Percentiles rank a stretch among this genome's conserved stretches.
These are phyloP conservation scores for Calocybe gangraenosa DNA, from an alignment of 768 basidiomycete genomes.

Conservation along the genomic window DNA sequence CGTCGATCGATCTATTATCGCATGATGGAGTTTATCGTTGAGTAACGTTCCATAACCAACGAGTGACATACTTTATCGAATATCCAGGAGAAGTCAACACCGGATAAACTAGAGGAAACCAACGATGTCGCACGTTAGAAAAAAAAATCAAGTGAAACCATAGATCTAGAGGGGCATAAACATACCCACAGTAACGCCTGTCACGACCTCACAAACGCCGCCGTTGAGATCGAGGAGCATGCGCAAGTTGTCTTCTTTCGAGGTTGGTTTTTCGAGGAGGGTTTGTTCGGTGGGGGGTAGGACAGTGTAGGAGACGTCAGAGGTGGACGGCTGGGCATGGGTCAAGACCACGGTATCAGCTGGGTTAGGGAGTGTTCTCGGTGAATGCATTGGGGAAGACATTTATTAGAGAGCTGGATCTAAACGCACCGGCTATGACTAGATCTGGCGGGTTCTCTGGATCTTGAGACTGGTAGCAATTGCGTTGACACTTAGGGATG, in stretches of 20 bases:
- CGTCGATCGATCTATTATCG: conserved; percentile 72
- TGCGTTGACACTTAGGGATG: background rate
- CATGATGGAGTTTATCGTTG: background rate
- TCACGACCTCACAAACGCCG: conserved; percentile 85
- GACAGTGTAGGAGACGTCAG: conserved; percentile 51
- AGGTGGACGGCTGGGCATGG: conserved; percentile 58
- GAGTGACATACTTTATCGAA: conserved; percentile 48
- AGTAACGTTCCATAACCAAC: background rate
- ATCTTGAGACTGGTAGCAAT: conserved; percentile 35
- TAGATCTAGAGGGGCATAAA: too few species aligned
- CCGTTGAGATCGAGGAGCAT: conserved; percentile 91
- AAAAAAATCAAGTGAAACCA: too few species aligned
- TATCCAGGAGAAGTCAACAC: conserved; percentile 76
- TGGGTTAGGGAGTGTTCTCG: conserved; percentile 31
- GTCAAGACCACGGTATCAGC: conserved; percentile 97
- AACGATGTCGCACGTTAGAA: background rate
- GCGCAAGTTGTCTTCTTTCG: conserved; percentile 76
- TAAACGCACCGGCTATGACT: conserved; percentile 63
- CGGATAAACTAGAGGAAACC: conserved; percentile 54
- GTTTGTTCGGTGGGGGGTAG: conserved; percentile 56
- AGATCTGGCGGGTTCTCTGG: conserved; percentile 74
- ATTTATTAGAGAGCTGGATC: background rate
- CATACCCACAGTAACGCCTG: conserved; percentile 81
- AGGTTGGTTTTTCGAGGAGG: conserved; percentile 83
- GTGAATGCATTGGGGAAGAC: background rate